phyloP scores from a whole-genome alignment of 1,284 basidiomycete species.

The Rhodotorula sp. region DNA sequence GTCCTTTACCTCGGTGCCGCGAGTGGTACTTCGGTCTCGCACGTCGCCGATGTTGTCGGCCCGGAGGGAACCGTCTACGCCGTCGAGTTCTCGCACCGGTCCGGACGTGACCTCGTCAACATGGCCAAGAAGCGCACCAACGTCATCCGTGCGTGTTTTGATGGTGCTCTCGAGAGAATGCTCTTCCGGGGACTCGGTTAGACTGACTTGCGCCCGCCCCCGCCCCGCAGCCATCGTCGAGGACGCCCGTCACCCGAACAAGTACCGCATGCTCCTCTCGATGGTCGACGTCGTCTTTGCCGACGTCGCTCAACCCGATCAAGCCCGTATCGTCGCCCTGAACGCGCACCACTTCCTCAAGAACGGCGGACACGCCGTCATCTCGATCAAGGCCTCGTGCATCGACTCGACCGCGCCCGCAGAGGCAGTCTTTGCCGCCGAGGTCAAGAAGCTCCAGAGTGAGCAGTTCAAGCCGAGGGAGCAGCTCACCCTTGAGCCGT shows the following conservation, averaged over 20 bases:
- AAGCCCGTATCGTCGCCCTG: slow-evolving; percentile 82
- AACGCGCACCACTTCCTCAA: slow-evolving; percentile 98
- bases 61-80: slow-evolving; percentile 97
- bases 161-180: neutral
- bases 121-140: slow-evolving; percentile 99
- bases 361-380: slow-evolving; percentile 85
- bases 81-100: slow-evolving; percentile 95
- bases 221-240: slow-evolving; percentile 77
- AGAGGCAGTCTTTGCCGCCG: slow-evolving; percentile 83
- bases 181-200: too few relatives aligned
- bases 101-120: slow-evolving; percentile 94
- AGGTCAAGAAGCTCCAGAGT: slow-evolving; percentile 80
- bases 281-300: slow-evolving; percentile 96
- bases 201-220: neutral
- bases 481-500: slow-evolving; percentile 68
- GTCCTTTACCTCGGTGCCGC: slow-evolving; percentile 98
- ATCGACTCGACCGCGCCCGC: slow-evolving; percentile 92
- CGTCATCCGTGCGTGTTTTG: slow-evolving; percentile 79
- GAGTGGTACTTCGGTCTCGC: slow-evolving; percentile 91
- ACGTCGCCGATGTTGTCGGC: slow-evolving; percentile 97
- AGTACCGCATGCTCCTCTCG: slow-evolving; percentile 91
- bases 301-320: slow-evolving; percentile 97
- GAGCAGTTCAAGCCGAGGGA: slow-evolving; percentile 87
- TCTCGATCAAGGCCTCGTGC: slow-evolving; percentile 99
- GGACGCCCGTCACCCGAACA: slow-evolving; percentile 91